phyloP scores from a whole-genome alignment of 176 grass and related monocot genomes.

The Oropetium thomaeum region DNA sequence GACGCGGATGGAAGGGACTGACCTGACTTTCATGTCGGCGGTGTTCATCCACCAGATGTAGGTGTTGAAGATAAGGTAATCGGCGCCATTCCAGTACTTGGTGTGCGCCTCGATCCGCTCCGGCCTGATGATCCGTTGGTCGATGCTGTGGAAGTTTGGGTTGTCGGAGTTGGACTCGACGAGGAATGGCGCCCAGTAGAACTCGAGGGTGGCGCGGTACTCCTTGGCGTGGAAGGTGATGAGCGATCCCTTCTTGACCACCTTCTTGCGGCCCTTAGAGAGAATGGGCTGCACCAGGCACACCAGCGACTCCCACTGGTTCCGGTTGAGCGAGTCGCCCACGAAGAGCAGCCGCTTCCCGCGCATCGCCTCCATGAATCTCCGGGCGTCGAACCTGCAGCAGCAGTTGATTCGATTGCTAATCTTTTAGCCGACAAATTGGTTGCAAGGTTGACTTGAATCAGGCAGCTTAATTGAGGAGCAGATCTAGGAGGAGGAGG shows the following conservation, averaged over 20 bases:
- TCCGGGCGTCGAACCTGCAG: conserved; percentile 65
- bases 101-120: conserved; percentile 66
- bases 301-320: conserved; percentile 93
- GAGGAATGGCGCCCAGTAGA: conserved; percentile 96
- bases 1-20: neutral
- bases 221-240: conserved; percentile 67
- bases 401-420: neutral
- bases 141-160: conserved; percentile 66
- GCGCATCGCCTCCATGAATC: conserved; percentile 71
- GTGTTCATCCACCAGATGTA: conserved; percentile 99
- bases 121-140: conserved; percentile 48
- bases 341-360: conserved; percentile 88
- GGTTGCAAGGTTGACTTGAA: neutral
- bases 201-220: conserved; percentile 82
- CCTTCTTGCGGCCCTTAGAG: conserved; percentile 39
- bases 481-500: neutral
- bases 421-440: no score
- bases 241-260: conserved; percentile 41
- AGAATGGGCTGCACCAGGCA: conserved; percentile 73
- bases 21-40: conserved; percentile 69
- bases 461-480: neutral
- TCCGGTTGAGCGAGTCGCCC: conserved; percentile 90
- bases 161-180: conserved; percentile 95
- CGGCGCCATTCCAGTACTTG: conserved; percentile 57
- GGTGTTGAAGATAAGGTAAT: conserved; percentile 96